Percentiles rank a stretch among this genome's conserved stretches.
Conservation (phyloP, 768 basidiomycete species). For the Hydnum rufescens region DNA sequence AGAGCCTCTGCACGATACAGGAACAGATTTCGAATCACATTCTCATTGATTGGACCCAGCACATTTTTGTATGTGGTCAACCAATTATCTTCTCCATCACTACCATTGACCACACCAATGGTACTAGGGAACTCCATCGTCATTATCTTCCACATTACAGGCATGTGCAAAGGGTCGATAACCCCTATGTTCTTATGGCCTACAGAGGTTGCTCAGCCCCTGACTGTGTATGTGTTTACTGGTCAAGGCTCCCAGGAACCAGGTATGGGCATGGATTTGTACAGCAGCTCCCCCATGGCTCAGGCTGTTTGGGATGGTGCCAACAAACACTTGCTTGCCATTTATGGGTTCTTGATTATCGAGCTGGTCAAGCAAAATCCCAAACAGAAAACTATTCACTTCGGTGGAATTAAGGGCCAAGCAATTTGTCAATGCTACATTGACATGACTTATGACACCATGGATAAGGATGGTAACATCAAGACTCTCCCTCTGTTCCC, state of each 20-base stretch:
- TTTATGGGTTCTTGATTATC: conserved; percentile 96
- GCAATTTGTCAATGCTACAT: conserved; percentile 98
- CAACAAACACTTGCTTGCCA: conserved; percentile 77
- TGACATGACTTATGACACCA: conserved; percentile 96
- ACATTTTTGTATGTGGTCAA: conserved; percentile 79
- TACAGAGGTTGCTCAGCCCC: conserved; percentile 80
- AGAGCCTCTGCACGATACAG: too few relatives aligned
- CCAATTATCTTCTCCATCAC: conserved; percentile 79
- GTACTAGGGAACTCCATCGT: conserved; percentile 88
- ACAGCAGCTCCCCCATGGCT: conserved; percentile 80
- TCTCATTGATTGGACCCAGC: conserved; percentile 55
- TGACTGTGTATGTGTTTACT: conserved; percentile 29
- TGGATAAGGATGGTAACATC: conserved; percentile 89
- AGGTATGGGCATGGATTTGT: conserved; percentile 99
- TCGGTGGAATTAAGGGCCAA: conserved; percentile 98
- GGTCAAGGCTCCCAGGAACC: conserved; percentile 41
- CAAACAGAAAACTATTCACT: conserved; percentile 94
- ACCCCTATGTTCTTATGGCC: conserved; percentile 69
- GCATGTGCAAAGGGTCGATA: conserved; percentile 55
- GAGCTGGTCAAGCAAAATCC: conserved; percentile 99
- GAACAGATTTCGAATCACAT: conserved; percentile 80
- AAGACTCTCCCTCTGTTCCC: conserved; percentile 92
- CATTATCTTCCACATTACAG: conserved; percentile 85
- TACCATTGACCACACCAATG: conserved; percentile 67
- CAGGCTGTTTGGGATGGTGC: conserved; percentile 95